Evolutionary conservation across 371 early-diverging fungal genomes (phyloP).

Genomic region (Mucor irregularis): DNA sequence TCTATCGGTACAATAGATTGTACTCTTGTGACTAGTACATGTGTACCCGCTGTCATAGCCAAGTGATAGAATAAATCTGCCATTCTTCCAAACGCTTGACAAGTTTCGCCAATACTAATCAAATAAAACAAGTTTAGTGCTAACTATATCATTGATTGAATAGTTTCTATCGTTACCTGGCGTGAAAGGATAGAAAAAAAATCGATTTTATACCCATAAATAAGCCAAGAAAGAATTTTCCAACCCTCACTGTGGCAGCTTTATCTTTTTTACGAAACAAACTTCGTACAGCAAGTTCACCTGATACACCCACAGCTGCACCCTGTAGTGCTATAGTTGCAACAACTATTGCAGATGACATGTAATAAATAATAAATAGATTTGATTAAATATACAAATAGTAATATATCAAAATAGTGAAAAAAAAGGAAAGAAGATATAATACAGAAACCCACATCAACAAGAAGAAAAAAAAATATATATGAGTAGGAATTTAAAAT

Average conservation of each 20-base stretch:
- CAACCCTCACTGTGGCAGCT: conserved; percentile 2
- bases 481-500: too few species aligned
- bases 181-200: conserved; percentile 21
- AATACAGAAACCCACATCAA: too few species aligned
- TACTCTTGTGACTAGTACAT: conserved; percentile 32
- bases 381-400: too few species aligned
- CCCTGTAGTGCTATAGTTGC: conserved; percentile 28
- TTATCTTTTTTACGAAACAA: conserved; percentile 18
- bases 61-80: conserved; percentile 43
- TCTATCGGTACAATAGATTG: conserved; percentile 30
- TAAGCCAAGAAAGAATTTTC: conserved; percentile 22
- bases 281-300: conserved; percentile 19
- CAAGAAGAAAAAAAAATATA: too few species aligned
- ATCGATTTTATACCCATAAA: conserved; percentile 23
- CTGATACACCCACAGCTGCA: conserved; percentile 18
- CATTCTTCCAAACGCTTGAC: conserved; percentile 17
- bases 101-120: conserved; percentile 14
- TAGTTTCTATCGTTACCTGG: conserved; percentile 13
- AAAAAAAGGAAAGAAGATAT: too few species aligned
- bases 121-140: neutral
- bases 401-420: too few species aligned
- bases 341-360: conserved; percentile 16
- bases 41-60: conserved; percentile 37
- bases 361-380: too few species aligned
- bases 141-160: neutral